Base-by-base conservation (phyloP, 2,329 filamentous ascomycete genomes). In the Teratosphaeria destructans region DNA sequence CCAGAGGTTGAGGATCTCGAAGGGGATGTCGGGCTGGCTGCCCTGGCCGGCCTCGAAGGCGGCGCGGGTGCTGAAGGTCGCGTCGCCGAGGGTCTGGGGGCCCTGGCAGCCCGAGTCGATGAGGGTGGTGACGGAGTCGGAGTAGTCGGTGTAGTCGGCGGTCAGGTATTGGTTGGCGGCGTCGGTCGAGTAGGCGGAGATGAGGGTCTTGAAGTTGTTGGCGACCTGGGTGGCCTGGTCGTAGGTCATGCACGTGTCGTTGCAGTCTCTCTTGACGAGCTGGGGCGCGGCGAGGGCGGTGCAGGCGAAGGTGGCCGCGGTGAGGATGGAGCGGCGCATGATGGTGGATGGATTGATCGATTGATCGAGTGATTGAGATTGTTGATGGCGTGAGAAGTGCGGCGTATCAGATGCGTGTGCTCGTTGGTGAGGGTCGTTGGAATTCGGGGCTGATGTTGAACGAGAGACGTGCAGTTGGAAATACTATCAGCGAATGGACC, bases 1-100 rank as follows among this genome's bases (percentile, higher is more conserved):
- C 70, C 70, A 72, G 37, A 69, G 52, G 60, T 71, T 68, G 23
- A 71, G 59, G 49, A 69, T 67, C 55, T 68, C 62, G 62, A 71
- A 72, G 5, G 70, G 69, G 32, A 71, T 70, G 32, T 59, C 58
- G 5, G 69, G 66, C 59, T 70, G 68, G 3, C 61, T 52, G 54
- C 68, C 65, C 59, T 71, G 69, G 52, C 67, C 70, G 23, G 64
- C 65, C 57, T 68, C 53, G 64, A 71, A 72, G 2, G 60, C 56
- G 14, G 59, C 63, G 29, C 64, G 70, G n/a, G 61, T 60, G 55
- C 55, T 54, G 67, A 71, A 71, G 47, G 69, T 70, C 1, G 64
- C 61, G 32, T 62, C 37, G 26, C 64, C 65, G 54, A 70, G 68
- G n/a, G 60, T 26, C 23, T 61, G 55, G 23, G 60, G 66, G 52